Conservation (phyloP, 345 rosid species). For the Schrenkiella parvula region DNA sequence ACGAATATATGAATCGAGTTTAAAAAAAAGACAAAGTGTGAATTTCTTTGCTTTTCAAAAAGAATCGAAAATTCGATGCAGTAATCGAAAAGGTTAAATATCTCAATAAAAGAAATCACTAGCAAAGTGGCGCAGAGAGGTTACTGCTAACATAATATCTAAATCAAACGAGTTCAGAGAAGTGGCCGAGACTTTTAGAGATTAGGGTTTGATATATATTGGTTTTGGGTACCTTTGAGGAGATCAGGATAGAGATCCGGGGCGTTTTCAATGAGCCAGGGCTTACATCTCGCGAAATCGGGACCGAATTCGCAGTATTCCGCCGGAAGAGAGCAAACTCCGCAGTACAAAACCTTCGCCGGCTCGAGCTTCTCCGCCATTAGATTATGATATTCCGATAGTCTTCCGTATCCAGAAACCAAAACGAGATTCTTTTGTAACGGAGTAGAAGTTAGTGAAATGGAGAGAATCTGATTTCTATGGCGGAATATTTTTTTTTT, state of each 20-base stretch:
- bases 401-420: background rate
- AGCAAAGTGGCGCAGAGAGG: background rate
- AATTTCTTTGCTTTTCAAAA: background rate
- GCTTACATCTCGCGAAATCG: constrained; percentile 87
- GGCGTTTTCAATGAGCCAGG: constrained; percentile 83
- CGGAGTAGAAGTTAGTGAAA: background rate
- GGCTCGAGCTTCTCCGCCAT: constrained; percentile 81
- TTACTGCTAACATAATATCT: background rate
- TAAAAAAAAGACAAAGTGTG: background rate
- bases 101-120: background rate
- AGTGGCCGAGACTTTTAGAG: background rate
- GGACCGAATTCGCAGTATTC: constrained; percentile 98
- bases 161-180: background rate
- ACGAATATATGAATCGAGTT: background rate
- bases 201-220: constrained; percentile 13
- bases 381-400: background rate
- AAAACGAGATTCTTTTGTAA: background rate
- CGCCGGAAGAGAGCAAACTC: constrained; percentile 71
- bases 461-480: background rate
- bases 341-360: constrained; percentile 69
- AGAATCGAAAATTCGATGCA: background rate
- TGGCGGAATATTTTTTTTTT: background rate
- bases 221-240: constrained; percentile 42
- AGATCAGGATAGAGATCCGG: constrained; percentile 89
- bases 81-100: background rate